Evolutionary conservation across 768 basidiomycete genomes (phyloP), one percentile per base, ranked within the genome.

Genomic region (Hygrophoropsis aurantiaca): DNA sequence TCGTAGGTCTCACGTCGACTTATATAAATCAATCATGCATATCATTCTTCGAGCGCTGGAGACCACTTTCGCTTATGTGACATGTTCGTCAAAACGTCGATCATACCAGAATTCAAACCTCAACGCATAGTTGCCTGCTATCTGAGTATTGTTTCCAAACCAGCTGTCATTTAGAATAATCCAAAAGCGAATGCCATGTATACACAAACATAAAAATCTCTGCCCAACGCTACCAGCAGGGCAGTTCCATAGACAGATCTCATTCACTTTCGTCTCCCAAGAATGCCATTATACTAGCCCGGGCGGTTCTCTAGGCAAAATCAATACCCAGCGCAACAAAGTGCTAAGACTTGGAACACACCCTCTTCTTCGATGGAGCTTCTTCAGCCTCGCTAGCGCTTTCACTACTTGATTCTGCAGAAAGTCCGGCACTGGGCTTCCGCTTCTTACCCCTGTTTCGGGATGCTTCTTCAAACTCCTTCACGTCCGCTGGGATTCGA

Each of bases 181-280:
- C n/a, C n/a, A n/a, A n/a, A n/a, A n/a, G n/a, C n/a, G n/a, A n/a
- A n/a, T n/a, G n/a, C n/a, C n/a, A n/a, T n/a, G n/a, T n/a, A n/a
- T n/a, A n/a, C n/a, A n/a, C n/a, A n/a, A 30, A 13, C 7, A 30
- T 7, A 30, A 13, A 13, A 13, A 13, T 30, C 6, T 30, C 27
- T 7, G 27, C 27, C 6, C 27, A 30, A 30, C 7, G 27, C n/a
- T 7, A 30, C 13, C 6, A 30, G 27, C 13, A 30, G 7, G 27
- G 13, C 6, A 6, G 27, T 30, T 30, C 27, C n/a, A n/a, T 30
- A 6, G 13, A 30, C 6, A 6, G 27, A 30, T 13, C 80, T 16
- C 78, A 77, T 30, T 85, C 84, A 55, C 85, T 87, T 57, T 89
- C 84, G 55, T 86, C 84, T 32, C 68, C 74, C 49, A 90, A 67